A percentile compares a stretch with the other conserved stretches of the same genome.
Evolutionary conservation across 371 early-diverging fungal genomes (phyloP).

Genomic region (Mucor lusitanicus): DNA sequence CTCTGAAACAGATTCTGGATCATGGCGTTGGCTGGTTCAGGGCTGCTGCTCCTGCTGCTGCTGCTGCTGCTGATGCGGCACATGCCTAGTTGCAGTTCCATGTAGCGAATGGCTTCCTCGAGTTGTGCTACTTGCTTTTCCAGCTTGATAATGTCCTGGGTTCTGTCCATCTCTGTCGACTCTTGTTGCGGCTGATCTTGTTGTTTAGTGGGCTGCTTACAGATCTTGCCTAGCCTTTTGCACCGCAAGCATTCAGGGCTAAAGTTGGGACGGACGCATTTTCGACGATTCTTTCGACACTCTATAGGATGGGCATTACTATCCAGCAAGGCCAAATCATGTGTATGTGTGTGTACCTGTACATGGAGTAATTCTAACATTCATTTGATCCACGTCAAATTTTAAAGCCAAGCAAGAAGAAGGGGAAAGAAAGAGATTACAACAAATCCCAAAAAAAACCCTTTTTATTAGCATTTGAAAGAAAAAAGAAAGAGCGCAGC

Average conservation of each 20-base stretch:
- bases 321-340: too few relatives aligned
- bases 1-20: neutral
- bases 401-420: neutral
- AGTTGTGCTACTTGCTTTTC: conserved; percentile 1
- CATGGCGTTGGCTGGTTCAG: neutral
- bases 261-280: conserved; percentile 6
- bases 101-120: neutral
- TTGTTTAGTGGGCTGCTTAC: neutral
- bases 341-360: conserved; percentile 1
- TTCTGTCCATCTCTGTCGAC: neutral
- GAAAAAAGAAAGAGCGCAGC: neutral
- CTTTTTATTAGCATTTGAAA: neutral
- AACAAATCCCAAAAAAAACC: neutral
- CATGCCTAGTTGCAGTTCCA: conserved; percentile 6
- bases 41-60: neutral
- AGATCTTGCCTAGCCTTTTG: conserved; percentile 7
- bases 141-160: neutral
- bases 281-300: conserved; percentile 20
- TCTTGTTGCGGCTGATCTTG: neutral
- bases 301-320: conserved; percentile 2
- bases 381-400: conserved; percentile 2
- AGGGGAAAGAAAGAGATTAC: neutral
- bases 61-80: neutral
- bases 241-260: conserved; percentile 7
- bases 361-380: conserved; percentile 9